Base-by-base conservation (phyloP, 2,329 filamentous ascomycete genomes). In the Sordariomycetes sp. region DNA sequence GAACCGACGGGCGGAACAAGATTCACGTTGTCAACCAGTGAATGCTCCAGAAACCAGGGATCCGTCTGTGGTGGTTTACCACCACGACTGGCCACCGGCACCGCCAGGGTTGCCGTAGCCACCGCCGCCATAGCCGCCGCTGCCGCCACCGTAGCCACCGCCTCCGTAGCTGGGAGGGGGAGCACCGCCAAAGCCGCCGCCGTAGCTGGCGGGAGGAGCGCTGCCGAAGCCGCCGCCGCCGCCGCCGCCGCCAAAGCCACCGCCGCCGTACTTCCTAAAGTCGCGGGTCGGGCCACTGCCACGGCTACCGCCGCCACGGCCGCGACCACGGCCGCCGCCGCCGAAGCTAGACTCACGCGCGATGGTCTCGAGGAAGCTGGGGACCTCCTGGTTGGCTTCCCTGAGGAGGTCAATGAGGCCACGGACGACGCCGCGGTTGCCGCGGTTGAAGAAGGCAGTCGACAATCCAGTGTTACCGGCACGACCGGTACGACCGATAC, bases 401-500 rank as follows among this genome's bases (percentile, higher is more conserved):
- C 97, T 97, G 64, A 99, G 82, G 32, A 99, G 84, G n/a, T 99
- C 94, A 65, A 99, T 82, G 61, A 99, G 84, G 66, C 97, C 94
- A 64, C 94, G 88, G 62, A 97, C 94, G 64, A 99, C 90, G 75
- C 94, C 94, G 67, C 94, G 90, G 81, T 99, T 99, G 68, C 92
- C 92, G 69, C 94, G 92, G 83, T 99, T 99, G 86, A 99, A 97
- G 82, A 99, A 99, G 58, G 94, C 94, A 65, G 94, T 99, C 6
- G 94, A 89, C 64, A 96, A 86, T 86, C 94, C 94, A 66, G 92
- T 97, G 80, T 99, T 99, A 73, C 94, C 94, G 63, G 94, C 94
- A 90, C 94, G 94, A 70, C 94, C 94, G 63, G 94, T 99, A 92
- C 94, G 94, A 86, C 94, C 94, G 68, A 99, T 99, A 72, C 94